Evolutionary conservation across 352 stramenopile species (phyloP), one percentile per base, ranked within the genome.

Genomic region (Phytophthora boehmeriae): DNA sequence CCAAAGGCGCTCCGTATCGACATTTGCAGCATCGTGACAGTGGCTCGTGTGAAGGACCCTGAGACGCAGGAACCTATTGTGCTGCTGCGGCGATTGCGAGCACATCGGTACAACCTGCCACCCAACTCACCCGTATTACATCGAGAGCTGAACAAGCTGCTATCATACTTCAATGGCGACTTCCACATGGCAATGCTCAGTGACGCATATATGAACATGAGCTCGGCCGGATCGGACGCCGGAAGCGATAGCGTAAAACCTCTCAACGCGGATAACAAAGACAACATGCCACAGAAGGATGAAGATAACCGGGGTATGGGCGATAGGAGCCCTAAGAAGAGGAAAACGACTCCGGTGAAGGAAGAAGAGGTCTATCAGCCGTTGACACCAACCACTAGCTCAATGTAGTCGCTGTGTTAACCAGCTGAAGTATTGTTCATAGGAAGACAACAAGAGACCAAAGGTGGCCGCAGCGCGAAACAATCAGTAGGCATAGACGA

Each of bases 131-230:
- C 73, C 0, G 41, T 75, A 49, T 45, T 86, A 20, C 57, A 76
- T 22, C 53, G 62, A 1, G 76, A 86, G 47, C 49, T 86, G 23
- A 61, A 78, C 25, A 59, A 65, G 22, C 50, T 71, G 38, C 48
- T 81, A 36, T 68, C 76, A 34, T 75, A 70, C 64, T 66, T 80
- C 27, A 86, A 83, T 35, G 76, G 73, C 14, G 76, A 86, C 27
- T 70, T 83, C 36, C 56, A 72, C 44, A 72, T 86, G 68, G 68
- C 66, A 22, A 73, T 86, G 64, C 56, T 86, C 20, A 71, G 61
- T 59, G 66, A 75, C 46, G 62, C 66, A n/a, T 70, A 66, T 45
- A 58, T 56, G 62, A 71, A 60, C 59, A 62, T 57, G 47, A 59
- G 34, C 34, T 63, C 38, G 13, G 16, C 49, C 42, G 54, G 56